A percentile compares a stretch with the other conserved stretches of the same genome.
Evolutionary conservation across 1,284 basidiomycete genomes (phyloP).

Genomic region (Boletus sp.): DNA sequence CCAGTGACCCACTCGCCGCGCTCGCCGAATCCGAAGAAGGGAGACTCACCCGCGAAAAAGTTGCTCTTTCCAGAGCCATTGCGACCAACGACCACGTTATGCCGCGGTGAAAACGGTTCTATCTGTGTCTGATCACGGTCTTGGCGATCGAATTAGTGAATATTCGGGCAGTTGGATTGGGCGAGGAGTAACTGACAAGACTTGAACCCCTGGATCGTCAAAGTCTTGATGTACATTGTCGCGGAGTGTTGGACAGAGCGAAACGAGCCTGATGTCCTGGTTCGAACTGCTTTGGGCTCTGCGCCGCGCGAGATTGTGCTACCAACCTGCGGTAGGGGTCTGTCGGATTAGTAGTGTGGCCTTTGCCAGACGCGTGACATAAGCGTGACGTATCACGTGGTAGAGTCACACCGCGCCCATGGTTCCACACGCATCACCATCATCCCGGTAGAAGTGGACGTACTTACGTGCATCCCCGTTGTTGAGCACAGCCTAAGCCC

Average conservation of each 20-base stretch:
- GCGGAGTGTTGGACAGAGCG: not conserved
- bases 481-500: no score
- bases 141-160: conserved; percentile 25
- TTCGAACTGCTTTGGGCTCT: not conserved
- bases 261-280: not conserved
- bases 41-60: conserved; percentile 77
- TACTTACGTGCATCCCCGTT: no score
- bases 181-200: conserved; percentile 58
- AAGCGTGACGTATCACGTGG: conserved; percentile 18
- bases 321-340: not conserved
- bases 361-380: conserved; percentile 16
- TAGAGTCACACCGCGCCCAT: not conserved
- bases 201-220: conserved; percentile 96
- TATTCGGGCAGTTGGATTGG: conserved; percentile 1
- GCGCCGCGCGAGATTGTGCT: not conserved
- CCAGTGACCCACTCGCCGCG: not conserved
- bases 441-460: no score
- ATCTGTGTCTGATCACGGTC: conserved; percentile 82
- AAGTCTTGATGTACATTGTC: conserved; percentile 82
- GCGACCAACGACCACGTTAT: conserved; percentile 92
- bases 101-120: conserved; percentile 77
- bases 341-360: no score
- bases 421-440: no score
- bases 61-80: conserved; percentile 97
- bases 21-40: not conserved